Conservation (phyloP, 139 green algal species). For the Tetraselmis striata region DNA sequence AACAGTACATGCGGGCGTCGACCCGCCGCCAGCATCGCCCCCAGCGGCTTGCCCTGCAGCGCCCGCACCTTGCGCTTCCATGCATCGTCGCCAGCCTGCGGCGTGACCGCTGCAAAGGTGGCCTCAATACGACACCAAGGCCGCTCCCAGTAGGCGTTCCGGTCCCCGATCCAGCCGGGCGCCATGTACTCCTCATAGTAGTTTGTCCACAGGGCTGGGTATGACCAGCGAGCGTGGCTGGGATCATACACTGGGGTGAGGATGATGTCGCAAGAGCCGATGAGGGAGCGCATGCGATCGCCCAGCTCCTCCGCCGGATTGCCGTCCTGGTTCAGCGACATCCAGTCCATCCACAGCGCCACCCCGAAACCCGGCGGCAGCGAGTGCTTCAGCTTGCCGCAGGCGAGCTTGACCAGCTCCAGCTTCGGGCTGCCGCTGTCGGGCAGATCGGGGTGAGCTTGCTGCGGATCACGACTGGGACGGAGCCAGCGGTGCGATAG, state of each 20-base stretch:
- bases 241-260: not conserved
- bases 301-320: not conserved
- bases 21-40: not conserved
- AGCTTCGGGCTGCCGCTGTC: not conserved
- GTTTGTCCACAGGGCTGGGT: not conserved
- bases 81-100: not conserved
- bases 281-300: not conserved
- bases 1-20: not conserved
- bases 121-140: not conserved
- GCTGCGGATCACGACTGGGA: not conserved
- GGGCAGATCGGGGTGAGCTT: not conserved
- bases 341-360: not conserved
- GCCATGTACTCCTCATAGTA: not conserved
- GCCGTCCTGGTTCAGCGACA: not conserved
- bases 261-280: not conserved
- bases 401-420: not conserved
- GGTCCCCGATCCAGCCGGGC: not conserved
- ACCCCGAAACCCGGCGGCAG: not conserved
- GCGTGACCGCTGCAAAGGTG: not conserved
- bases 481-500: not conserved
- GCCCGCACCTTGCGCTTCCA: not conserved
- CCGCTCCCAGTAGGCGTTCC: not conserved
- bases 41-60: not conserved
- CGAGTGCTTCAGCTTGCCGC: not conserved
- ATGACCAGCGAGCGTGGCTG: not conserved